A percentile compares a stretch with the other conserved stretches of the same genome.
These are phyloP conservation scores for Colletotrichum sp. DNA, from an alignment of 2,329 filamentous ascomycete species.

Conservation along the genomic window DNA sequence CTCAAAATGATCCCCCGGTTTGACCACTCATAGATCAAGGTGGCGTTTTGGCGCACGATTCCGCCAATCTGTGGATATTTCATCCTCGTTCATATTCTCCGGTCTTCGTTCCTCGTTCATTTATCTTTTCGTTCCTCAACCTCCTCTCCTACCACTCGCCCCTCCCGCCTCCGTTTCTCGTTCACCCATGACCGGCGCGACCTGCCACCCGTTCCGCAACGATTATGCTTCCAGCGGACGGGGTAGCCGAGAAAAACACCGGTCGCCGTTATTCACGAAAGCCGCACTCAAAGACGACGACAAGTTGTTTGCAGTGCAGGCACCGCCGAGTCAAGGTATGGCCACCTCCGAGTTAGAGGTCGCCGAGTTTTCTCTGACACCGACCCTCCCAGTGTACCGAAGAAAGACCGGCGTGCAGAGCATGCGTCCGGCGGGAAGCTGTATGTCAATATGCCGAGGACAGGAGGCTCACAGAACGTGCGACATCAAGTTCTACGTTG, in stretches of 20 bases:
- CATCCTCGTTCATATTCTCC: conserved; percentile 25
- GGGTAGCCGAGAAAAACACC: background rate
- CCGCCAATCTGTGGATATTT: background rate
- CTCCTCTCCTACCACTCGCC: background rate
- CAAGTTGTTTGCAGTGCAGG: conserved; percentile 18
- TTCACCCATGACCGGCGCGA: background rate
- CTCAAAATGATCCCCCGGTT: background rate
- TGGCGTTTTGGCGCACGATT: background rate
- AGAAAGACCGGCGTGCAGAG: conserved; percentile 10
- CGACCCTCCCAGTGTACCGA: conserved; percentile 12
- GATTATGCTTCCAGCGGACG: background rate
- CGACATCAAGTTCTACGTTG: background rate
- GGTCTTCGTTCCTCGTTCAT: background rate
- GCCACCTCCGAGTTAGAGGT: background rate
- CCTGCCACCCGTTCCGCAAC: no score
- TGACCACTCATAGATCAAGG: background rate
- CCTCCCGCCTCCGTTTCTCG: background rate
- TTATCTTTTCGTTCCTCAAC: background rate
- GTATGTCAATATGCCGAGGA: background rate
- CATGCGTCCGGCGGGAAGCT: conserved; percentile 11
- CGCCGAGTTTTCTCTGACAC: background rate
- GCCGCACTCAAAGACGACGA: conserved; percentile 18
- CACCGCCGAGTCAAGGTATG: conserved; percentile 22
- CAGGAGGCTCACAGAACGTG: background rate
- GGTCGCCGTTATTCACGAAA: background rate